Conservation (phyloP, 1,284 basidiomycete species). For the Schizophyllum amplum region DNA sequence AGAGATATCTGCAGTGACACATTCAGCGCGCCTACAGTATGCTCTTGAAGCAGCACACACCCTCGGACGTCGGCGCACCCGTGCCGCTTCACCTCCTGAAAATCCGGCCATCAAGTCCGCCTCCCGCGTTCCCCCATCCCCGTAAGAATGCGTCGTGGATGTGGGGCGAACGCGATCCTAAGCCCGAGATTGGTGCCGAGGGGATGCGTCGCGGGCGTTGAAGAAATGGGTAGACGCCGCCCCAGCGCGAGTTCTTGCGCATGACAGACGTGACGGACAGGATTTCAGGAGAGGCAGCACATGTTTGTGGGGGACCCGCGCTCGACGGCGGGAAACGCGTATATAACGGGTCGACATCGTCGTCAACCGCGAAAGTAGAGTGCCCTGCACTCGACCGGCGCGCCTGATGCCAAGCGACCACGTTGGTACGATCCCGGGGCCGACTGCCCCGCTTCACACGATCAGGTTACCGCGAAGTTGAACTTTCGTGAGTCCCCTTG, state of each 20-base stretch:
- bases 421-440: not conserved
- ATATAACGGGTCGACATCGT: conserved; percentile 14
- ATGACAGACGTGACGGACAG: conserved; percentile 91
- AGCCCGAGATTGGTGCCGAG: conserved; percentile 70
- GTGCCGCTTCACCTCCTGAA: conserved; percentile 77
- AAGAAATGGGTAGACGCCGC: conserved; percentile 60
- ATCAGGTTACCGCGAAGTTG: too few species aligned
- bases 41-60: conserved; percentile 21
- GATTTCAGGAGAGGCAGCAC: conserved; percentile 83
- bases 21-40: conserved; percentile 9
- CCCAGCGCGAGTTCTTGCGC: conserved; percentile 96
- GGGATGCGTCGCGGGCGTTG: conserved; percentile 45
- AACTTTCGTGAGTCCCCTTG: too few species aligned
- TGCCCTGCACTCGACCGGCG: not conserved
- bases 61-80: conserved; percentile 69
- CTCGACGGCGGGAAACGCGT: not conserved
- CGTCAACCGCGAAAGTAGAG: not conserved
- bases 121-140: conserved; percentile 39
- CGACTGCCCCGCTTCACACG: too few species aligned
- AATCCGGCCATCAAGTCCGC: conserved; percentile 84
- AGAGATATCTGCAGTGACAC: conserved; percentile 43
- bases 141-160: conserved; percentile 4
- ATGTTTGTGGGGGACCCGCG: conserved; percentile 57
- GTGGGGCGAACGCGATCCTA: conserved; percentile 44
- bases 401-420: too few species aligned